These are phyloP conservation scores for Paramecium bursaria DNA, from an alignment of 73 alveolate genomes.

Conservation along the genomic window DNA sequence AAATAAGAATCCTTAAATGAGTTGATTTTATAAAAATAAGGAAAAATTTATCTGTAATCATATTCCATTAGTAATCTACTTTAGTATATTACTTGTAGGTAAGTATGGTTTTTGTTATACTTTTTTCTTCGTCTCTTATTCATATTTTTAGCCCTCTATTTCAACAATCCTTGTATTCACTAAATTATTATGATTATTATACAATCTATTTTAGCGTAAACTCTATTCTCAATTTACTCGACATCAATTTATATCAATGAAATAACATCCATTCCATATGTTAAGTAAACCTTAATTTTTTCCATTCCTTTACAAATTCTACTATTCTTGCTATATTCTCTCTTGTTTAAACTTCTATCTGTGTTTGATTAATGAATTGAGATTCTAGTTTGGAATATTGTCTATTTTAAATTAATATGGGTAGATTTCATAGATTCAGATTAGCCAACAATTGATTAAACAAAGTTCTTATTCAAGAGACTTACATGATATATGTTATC, in stretches of 20 bases:
- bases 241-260: background rate
- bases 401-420: conserved; percentile 10
- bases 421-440: background rate
- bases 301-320: background rate
- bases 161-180: conserved; percentile 29
- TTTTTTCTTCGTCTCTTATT: no score
- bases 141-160: conserved; percentile 6
- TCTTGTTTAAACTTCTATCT: conserved; percentile 18
- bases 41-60: no score
- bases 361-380: conserved; percentile 8
- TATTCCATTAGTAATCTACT: no score
- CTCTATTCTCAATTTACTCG: background rate
- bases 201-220: conserved; percentile 44
- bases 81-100: no score
- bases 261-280: conserved; percentile 40
- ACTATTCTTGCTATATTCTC: background rate
- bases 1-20: no score
- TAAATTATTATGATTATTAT: conserved; percentile 14
- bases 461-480: background rate
- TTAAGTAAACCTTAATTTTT: background rate
- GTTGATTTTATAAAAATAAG: no score
- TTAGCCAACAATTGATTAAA: background rate
- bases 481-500: background rate
- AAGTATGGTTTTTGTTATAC: no score
- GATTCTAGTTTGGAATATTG: background rate